Conservation (phyloP, 257 asterid genomes). For the Solanum ahanhuiri region DNA sequence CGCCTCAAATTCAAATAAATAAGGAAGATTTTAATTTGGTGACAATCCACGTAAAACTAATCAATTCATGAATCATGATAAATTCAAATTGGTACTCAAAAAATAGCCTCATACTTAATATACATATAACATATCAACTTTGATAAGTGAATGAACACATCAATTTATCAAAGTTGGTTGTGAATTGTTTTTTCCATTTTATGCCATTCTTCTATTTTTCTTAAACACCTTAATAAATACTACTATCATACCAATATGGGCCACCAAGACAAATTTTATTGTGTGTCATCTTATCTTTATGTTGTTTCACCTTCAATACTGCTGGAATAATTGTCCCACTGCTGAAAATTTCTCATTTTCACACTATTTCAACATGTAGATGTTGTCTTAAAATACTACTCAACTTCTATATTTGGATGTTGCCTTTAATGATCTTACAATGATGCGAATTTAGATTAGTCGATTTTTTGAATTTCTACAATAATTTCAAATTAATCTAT, state of each 20-base stretch:
- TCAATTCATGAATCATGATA: not conserved
- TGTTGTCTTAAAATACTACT: not conserved
- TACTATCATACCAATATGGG: not conserved
- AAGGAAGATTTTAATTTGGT: not conserved
- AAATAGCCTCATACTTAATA: not conserved
- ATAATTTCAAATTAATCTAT: not conserved
- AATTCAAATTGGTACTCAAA: not conserved
- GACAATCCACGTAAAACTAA: not conserved
- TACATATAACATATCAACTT: not conserved
- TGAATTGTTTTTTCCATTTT: not conserved
- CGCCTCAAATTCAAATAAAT: not conserved
- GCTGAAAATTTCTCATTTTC: not conserved
- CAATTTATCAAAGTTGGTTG: not conserved
- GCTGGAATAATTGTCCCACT: not conserved
- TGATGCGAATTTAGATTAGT: not conserved
- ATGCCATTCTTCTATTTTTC: not conserved
- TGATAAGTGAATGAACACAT: not conserved
- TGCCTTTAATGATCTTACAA: not conserved
- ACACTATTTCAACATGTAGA: not conserved
- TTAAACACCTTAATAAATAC: not conserved
- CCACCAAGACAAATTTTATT: not conserved
- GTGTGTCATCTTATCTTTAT: not conserved
- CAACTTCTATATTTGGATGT: not conserved
- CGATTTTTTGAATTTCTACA: not conserved
- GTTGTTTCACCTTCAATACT: not conserved